Conservation (phyloP, 441 rosid genomes). For the Raphanus hybrid region DNA sequence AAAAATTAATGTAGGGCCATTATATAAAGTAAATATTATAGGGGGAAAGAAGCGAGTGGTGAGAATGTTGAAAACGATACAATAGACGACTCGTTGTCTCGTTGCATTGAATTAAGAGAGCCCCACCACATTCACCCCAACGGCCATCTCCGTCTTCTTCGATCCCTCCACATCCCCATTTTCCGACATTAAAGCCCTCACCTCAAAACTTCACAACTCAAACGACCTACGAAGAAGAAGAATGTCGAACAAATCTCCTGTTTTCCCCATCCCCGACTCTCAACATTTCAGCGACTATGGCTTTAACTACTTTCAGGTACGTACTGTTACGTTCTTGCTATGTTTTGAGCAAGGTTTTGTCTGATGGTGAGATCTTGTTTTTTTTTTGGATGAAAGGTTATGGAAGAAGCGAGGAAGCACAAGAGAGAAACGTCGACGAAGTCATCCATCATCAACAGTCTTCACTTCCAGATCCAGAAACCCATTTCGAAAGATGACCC, state of each 20-base stretch:
- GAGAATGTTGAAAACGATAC: constrained; percentile 24
- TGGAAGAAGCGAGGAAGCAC: constrained; percentile 76
- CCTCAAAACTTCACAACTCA: neutral
- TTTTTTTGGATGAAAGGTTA: constrained; percentile 42
- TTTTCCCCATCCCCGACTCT: constrained; percentile 67
- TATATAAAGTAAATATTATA: too few species aligned
- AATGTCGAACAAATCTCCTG: constrained; percentile 65
- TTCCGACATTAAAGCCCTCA: constrained; percentile 17
- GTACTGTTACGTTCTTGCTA: neutral
- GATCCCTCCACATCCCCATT: neutral
- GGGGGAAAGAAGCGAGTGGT: too few species aligned
- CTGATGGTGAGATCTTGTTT: neutral
- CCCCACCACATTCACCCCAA: constrained; percentile 36
- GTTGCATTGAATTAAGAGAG: constrained; percentile 30
- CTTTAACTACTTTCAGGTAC: constrained; percentile 75
- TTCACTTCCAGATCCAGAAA: constrained; percentile 81
- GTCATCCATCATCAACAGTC: constrained; percentile 51
- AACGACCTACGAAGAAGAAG: neutral
- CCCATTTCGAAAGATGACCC: constrained; percentile 71
- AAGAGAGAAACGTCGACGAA: constrained; percentile 51
- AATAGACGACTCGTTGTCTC: constrained; percentile 23
- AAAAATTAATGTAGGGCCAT: too few species aligned
- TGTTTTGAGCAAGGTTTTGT: constrained; percentile 9
- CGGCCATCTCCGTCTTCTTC: constrained; percentile 31
- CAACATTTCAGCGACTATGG: constrained; percentile 85